Evolutionary conservation across 2,329 filamentous ascomycete genomes (phyloP).

Genomic region (Verticillium nonalfalfae): DNA sequence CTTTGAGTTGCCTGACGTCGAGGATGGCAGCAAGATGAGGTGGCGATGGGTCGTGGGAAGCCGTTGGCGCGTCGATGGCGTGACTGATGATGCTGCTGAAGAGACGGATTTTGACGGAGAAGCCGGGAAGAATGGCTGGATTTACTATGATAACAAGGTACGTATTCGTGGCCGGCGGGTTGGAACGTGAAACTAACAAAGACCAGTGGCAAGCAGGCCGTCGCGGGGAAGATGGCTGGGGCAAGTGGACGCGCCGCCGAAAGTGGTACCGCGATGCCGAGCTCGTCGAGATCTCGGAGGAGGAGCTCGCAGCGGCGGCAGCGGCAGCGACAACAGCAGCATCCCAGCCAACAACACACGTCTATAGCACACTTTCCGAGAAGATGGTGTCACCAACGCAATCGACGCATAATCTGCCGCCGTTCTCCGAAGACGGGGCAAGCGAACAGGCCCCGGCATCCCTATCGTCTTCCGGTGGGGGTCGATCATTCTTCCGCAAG

Average conservation of each 20-base stretch:
- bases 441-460: slow-evolving; percentile 32
- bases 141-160: slow-evolving; percentile 97
- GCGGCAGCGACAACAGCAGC: slow-evolving; percentile 5
- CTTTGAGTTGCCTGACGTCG: slow-evolving; percentile 56
- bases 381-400: slow-evolving; percentile 25
- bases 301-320: slow-evolving; percentile 2
- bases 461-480: slow-evolving; percentile 36
- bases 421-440: slow-evolving; percentile 22
- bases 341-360: slow-evolving; percentile 14
- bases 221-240: slow-evolving; percentile 84
- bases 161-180: slow-evolving; percentile 8
- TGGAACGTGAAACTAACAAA: not conserved
- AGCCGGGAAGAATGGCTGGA: slow-evolving; percentile 73
- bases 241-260: slow-evolving; percentile 81
- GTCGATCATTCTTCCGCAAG: slow-evolving; percentile 34
- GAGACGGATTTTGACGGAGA: slow-evolving; percentile 46
- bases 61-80: slow-evolving; percentile 81
- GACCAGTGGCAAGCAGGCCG: slow-evolving; percentile 81
- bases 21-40: slow-evolving; percentile 49
- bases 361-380: slow-evolving; percentile 28
- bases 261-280: slow-evolving; percentile 98
- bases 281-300: slow-evolving; percentile 65
- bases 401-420: slow-evolving; percentile 13
- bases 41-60: slow-evolving; percentile 79
- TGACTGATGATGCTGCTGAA: slow-evolving; percentile 42